phyloP scores from a whole-genome alignment of 495 filamentous ascomycete genomes.

The Parathielavia appendiculata region DNA sequence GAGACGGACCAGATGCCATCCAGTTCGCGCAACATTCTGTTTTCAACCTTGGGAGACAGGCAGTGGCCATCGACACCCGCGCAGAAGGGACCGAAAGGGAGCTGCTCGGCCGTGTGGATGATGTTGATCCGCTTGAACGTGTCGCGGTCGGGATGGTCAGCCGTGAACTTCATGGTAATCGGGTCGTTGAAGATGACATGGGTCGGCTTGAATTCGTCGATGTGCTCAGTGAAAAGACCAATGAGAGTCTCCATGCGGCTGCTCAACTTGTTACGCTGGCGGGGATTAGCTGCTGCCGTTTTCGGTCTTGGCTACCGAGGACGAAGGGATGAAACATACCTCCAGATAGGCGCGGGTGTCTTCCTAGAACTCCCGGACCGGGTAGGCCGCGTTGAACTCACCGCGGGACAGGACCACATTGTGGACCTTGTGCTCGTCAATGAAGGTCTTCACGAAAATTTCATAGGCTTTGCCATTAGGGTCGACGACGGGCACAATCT shows the following conservation, averaged over 20 bases:
- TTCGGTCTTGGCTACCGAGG: background rate
- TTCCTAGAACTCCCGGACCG: constrained; percentile 22
- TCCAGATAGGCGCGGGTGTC: constrained; percentile 27
- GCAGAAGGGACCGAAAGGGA: constrained; percentile 30
- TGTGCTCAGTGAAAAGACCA: constrained; percentile 17
- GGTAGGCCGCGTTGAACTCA: constrained; percentile 23
- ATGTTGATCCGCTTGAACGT: constrained; percentile 27
- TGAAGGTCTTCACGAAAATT: constrained; percentile 23
- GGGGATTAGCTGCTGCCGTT: background rate
- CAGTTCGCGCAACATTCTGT: constrained; percentile 22
- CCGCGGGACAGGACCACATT: constrained; percentile 24
- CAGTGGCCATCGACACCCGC: constrained; percentile 28
- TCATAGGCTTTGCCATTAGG: background rate
- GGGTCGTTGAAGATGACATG: constrained; percentile 34
- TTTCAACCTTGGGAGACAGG: constrained; percentile 22
- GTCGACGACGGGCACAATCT: constrained; percentile 3
- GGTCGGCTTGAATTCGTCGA: constrained; percentile 25
- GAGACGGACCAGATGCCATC: constrained; percentile 34
- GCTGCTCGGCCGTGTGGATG: constrained; percentile 33
- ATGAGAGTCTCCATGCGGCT: constrained; percentile 17
- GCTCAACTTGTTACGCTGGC: constrained; percentile 9
- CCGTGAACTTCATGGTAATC: constrained; percentile 30
- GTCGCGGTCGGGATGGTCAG: constrained; percentile 1
- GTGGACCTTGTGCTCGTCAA: constrained; percentile 23
- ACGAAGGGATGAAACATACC: constrained; percentile 10